Conservation (phyloP, 768 basidiomycete species). For the Royoungia palumana region DNA sequence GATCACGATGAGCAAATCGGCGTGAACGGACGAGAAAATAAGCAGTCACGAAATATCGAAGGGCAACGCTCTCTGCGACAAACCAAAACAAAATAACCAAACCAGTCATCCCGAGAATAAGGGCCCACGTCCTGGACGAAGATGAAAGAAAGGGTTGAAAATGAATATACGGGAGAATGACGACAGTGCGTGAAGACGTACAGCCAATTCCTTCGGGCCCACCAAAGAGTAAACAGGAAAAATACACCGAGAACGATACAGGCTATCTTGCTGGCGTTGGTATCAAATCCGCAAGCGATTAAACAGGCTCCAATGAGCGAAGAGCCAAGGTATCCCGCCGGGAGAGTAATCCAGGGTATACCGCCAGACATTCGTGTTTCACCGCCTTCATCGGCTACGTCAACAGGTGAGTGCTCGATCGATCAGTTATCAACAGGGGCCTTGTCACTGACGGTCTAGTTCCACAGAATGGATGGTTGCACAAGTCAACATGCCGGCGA, state of each 20-base stretch:
- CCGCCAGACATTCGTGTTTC: constrained; percentile 86
- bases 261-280: constrained; percentile 84
- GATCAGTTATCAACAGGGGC: not conserved
- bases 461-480: constrained; percentile 84
- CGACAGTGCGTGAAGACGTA: constrained; percentile 33
- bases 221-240: constrained; percentile 87
- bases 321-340: constrained; percentile 84
- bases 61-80: constrained; percentile 65
- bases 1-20: not conserved
- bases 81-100: constrained; percentile 85
- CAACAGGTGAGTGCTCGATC: constrained; percentile 8
- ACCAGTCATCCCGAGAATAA: constrained; percentile 77
- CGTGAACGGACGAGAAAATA: not conserved
- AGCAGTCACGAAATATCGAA: constrained; percentile 68
- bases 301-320: constrained; percentile 83
- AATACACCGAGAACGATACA: constrained; percentile 77
- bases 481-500: constrained; percentile 77
- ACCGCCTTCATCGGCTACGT: constrained; percentile 81
- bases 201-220: constrained; percentile 76
- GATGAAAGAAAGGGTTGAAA: not conserved
- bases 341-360: constrained; percentile 74
- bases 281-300: constrained; percentile 87
- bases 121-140: constrained; percentile 61
- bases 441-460: constrained; percentile 67
- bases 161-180: not conserved